phyloP scores from a whole-genome alignment of 345 rosid genomes.

The Durio zibethinus region DNA sequence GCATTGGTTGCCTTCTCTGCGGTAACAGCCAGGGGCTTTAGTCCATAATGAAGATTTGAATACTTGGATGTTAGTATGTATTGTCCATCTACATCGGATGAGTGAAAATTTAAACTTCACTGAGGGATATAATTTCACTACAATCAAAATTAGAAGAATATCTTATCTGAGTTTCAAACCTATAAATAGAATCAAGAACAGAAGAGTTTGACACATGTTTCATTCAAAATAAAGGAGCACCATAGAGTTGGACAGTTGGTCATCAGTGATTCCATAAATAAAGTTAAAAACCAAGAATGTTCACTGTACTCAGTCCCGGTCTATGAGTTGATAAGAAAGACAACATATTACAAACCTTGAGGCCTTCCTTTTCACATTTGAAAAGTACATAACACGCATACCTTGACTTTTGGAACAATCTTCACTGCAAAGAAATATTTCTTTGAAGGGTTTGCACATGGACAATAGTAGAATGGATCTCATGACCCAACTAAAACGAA shows the following conservation, averaged over 20 bases:
- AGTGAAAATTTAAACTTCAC: neutral
- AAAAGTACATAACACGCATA: constrained; percentile 15
- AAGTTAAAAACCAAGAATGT: neutral
- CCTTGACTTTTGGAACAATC: constrained; percentile 69
- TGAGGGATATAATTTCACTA: neutral
- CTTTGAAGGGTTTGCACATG: constrained; percentile 83
- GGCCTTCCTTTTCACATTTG: neutral
- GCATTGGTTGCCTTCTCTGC: neutral
- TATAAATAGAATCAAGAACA: neutral
- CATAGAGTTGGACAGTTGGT: neutral
- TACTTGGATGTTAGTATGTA: constrained; percentile 81
- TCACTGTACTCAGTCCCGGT: neutral
- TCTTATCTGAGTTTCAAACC: constrained; percentile 6
- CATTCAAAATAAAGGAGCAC: neutral
- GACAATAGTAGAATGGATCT: constrained; percentile 79
- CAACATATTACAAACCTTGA: neutral
- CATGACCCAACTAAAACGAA: constrained; percentile 72
- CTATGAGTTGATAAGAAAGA: neutral
- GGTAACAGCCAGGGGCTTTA: constrained; percentile 34
- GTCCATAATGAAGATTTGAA: constrained; percentile 79
- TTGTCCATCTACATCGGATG: constrained; percentile 62
- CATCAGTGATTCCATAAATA: neutral
- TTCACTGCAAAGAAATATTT: constrained; percentile 72
- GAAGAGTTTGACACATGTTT: neutral
- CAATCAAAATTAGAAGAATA: neutral